phyloP scores from a whole-genome alignment of 129 eudicot species.

The Logfia minima region DNA sequence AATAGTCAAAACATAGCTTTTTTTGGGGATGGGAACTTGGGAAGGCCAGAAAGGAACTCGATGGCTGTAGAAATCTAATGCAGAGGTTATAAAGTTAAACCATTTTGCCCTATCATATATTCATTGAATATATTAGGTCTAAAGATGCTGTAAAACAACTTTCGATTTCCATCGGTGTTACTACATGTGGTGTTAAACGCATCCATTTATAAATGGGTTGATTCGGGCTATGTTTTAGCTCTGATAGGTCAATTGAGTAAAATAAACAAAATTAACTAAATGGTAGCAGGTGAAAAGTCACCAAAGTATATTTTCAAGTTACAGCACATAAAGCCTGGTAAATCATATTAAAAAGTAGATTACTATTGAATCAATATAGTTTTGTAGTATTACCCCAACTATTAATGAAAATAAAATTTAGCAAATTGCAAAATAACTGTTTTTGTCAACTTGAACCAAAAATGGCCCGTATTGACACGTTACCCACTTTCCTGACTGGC shows the following conservation, averaged over 20 bases:
- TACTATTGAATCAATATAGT: background rate
- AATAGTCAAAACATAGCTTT: background rate
- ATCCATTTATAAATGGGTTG: background rate
- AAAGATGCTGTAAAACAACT: slow-evolving; percentile 6
- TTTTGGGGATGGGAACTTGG: background rate
- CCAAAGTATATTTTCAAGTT: background rate
- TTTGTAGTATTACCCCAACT: background rate
- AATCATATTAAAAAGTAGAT: too few relatives aligned
- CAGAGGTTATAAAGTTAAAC: background rate
- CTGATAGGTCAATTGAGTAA: background rate
- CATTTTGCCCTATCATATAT: background rate
- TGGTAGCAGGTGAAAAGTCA: background rate
- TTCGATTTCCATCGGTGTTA: background rate
- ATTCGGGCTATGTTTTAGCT: too few relatives aligned
- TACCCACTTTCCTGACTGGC: background rate
- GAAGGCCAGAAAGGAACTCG: background rate
- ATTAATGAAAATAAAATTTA: too few relatives aligned
- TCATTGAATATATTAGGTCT: background rate
- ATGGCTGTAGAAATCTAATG: background rate
- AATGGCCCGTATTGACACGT: background rate
- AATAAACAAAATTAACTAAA: background rate
- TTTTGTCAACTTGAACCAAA: background rate
- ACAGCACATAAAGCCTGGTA: background rate
- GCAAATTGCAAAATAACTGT: background rate
- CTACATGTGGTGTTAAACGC: background rate